phyloP scores from a whole-genome alignment of 495 filamentous ascomycete species.

The Trichoderma erinaceum region DNA sequence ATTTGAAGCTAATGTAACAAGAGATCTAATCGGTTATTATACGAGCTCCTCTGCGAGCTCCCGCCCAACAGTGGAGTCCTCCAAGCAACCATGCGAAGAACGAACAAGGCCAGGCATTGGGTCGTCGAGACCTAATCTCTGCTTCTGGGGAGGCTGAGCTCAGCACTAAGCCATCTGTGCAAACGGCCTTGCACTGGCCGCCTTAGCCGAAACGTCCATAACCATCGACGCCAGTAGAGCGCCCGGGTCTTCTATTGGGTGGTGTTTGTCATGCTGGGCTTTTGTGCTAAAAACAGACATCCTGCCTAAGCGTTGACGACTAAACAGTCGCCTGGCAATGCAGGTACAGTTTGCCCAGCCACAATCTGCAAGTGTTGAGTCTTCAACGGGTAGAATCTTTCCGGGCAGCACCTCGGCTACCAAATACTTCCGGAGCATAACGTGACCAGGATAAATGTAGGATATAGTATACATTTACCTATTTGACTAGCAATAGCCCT shows the following conservation, averaged over 20 bases:
- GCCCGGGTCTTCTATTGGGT: not conserved
- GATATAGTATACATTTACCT: too few species aligned
- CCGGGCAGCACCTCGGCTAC: not conserved
- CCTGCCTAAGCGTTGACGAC: not conserved
- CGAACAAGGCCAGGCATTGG: not conserved
- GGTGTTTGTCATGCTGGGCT: not conserved
- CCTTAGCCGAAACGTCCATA: not conserved
- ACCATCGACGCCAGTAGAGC: not conserved
- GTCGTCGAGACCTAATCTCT: constrained; percentile 6
- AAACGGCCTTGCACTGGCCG: not conserved
- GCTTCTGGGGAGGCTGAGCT: not conserved
- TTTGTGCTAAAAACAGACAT: not conserved
- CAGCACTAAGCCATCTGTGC: not conserved
- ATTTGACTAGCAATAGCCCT: too few species aligned
- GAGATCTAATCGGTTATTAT: constrained; percentile 2
- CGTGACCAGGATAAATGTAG: not conserved
- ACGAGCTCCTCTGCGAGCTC: not conserved
- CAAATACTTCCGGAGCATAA: not conserved
- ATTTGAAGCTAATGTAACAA: not conserved
- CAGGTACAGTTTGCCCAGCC: constrained; percentile 3
- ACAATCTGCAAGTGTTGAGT: not conserved
- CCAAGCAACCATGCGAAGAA: not conserved
- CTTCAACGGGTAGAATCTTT: not conserved
- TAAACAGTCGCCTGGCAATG: not conserved
- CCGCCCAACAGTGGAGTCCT: not conserved